phyloP scores from a whole-genome alignment of 1,139 yeast species.

The Saccharomyces hybrid region DNA sequence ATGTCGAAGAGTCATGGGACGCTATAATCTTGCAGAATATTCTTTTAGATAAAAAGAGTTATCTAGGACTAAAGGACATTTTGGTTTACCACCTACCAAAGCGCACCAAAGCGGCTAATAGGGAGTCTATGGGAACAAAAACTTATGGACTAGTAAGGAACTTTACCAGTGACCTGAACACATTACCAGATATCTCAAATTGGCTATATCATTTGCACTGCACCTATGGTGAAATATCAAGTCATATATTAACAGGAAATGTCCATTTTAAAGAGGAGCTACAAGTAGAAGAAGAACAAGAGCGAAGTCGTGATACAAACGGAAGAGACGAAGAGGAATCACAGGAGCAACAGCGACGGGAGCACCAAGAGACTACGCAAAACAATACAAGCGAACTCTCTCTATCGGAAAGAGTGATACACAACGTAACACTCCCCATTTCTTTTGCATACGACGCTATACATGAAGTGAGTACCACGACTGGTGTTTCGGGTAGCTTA shows the following conservation, averaged over 20 bases:
- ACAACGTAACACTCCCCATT: conserved; percentile 28
- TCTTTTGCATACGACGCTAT: conserved; percentile 31
- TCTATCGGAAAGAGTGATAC: conserved; percentile 5
- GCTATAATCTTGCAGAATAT: conserved; percentile 23
- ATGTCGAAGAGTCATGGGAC: conserved; percentile 23
- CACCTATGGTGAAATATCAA: conserved; percentile 23
- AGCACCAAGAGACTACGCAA: background rate
- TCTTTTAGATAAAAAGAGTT: conserved; percentile 25
- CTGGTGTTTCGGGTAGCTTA: conserved; percentile 29
- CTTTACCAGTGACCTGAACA: conserved; percentile 21
- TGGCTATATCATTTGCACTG: conserved; percentile 30
- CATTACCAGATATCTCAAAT: conserved; percentile 24
- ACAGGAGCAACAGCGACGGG: background rate
- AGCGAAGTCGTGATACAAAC: background rate
- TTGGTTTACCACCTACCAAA: conserved; percentile 28
- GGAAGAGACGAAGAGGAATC: background rate
- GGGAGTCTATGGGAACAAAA: conserved; percentile 9
- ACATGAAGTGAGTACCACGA: conserved; percentile 31
- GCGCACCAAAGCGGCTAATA: conserved; percentile 1
- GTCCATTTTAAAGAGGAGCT: conserved; percentile 21
- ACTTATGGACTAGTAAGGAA: conserved; percentile 27
- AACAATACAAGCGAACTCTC: background rate
- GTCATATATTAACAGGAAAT: conserved; percentile 29
- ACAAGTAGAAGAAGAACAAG: conserved; percentile 2
- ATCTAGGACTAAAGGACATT: conserved; percentile 27